phyloP scores from a whole-genome alignment of 176 grass and related monocot species.

The Bothriochloa decipiens region DNA sequence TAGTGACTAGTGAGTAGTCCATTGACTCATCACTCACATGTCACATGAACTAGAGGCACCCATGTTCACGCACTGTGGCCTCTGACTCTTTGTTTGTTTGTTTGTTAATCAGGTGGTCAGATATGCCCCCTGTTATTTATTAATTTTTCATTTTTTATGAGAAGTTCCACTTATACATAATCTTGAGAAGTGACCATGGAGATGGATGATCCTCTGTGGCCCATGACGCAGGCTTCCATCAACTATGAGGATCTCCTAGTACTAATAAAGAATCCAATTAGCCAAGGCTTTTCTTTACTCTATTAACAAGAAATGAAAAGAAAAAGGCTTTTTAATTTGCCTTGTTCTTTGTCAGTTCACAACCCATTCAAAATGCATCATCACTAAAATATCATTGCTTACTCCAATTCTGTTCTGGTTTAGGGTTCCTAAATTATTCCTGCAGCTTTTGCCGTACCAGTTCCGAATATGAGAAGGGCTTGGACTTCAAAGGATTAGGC shows the following conservation, averaged over 20 bases:
- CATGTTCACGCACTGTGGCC: constrained; percentile 14
- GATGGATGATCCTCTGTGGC: background rate
- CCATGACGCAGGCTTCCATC: background rate
- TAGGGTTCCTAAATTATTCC: background rate
- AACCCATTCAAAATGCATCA: background rate
- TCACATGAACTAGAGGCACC: constrained; percentile 19
- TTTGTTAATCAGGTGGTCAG: constrained; percentile 1
- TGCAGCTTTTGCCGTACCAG: background rate
- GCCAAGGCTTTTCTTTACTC: background rate
- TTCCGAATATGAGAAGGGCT: background rate
- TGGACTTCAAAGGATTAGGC: background rate
- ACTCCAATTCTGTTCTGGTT: background rate
- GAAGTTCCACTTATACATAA: background rate
- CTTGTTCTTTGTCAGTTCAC: background rate
- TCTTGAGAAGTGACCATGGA: background rate
- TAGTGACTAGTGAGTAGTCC: background rate
- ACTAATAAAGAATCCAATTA: background rate
- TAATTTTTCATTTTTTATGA: background rate
- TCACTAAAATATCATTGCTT: background rate
- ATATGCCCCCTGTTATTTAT: background rate
- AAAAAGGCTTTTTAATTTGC: background rate
- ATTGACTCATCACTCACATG: constrained; percentile 5
- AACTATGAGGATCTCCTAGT: background rate
- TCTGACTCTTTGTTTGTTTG: constrained; percentile 20
- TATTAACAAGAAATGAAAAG: background rate